Conservation (phyloP, 2,329 filamentous ascomycete species). For the Didymellaceae sp. region DNA sequence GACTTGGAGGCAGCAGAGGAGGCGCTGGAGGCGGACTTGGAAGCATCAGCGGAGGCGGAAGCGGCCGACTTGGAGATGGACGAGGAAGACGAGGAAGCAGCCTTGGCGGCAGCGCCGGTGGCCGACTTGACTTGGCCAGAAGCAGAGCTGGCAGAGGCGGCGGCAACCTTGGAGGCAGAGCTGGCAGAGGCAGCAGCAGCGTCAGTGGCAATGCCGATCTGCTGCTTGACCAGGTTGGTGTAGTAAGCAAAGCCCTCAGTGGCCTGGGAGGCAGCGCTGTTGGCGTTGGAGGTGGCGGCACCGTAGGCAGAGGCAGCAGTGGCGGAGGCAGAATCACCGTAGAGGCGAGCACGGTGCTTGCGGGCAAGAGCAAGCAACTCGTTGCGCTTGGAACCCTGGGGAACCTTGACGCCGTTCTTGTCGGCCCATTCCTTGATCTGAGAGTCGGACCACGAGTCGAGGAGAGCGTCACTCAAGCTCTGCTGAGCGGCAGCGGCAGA, state of each 20-base stretch:
- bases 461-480: slow-evolving; percentile 79
- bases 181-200: slow-evolving; percentile 32
- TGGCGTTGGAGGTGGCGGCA: slow-evolving; percentile 60
- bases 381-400: slow-evolving; percentile 88
- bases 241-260: slow-evolving; percentile 55
- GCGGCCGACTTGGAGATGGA: slow-evolving; percentile 42
- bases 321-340: slow-evolving; percentile 72
- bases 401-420: slow-evolving; percentile 86
- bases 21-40: slow-evolving; percentile 42
- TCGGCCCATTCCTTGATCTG: slow-evolving; percentile 92
- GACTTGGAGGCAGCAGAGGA: slow-evolving; percentile 44
- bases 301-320: slow-evolving; percentile 56
- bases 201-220: slow-evolving; percentile 52
- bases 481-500: slow-evolving; percentile 67
- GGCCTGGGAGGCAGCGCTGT: slow-evolving; percentile 77
- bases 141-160: slow-evolving; percentile 29
- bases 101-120: slow-evolving; percentile 30
- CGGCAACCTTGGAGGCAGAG: slow-evolving; percentile 33
- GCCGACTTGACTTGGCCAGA: slow-evolving; percentile 35
- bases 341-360: slow-evolving; percentile 78
- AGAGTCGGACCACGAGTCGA: slow-evolving; percentile 88
- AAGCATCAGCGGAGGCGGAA: slow-evolving; percentile 41
- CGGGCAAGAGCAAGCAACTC: slow-evolving; percentile 89
- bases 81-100: slow-evolving; percentile 44
- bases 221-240: slow-evolving; percentile 51